Base-by-base conservation (phyloP, 495 filamentous ascomycete genomes). In the Penicillium maclennaniae region DNA sequence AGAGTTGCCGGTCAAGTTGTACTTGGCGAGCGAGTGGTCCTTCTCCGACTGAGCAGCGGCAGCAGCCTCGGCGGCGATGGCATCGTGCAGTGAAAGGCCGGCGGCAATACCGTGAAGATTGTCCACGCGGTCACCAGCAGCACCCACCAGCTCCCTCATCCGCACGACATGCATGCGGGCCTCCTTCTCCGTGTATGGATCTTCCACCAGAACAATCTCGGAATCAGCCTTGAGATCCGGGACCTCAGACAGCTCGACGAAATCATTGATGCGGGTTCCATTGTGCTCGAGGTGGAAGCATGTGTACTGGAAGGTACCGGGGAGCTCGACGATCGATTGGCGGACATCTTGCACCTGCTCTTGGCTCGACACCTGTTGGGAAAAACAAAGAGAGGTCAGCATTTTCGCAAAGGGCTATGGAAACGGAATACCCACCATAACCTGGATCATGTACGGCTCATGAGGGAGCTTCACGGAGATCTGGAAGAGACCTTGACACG, bases 151-250 rank as follows among this genome's bases (percentile, higher is more conserved):
- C 59, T 99, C 95, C 55, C 95, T 78, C 47, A 96, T 83, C 45
- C 95, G 80, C 41, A 97, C 82, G 45, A 97, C 73, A 70, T 99
- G 95, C 78, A 97, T 86, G 54, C 95, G 86, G 45, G 95, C 92
- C 70, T 97, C 93, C 77, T 96, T 97, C 75, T 97, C 95, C 21
- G 90, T 99, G 69, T 99, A 99, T 16, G 95, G 89, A 63, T 99
- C 95, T 71, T 97, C 90, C 39, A 97, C 84, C 53, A 99, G 73
- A 31, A 78, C 80, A 37, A 97, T 76, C 66, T 89, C 85, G 10
- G 91, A 85, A 49, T 87, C 85, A 8, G 84, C 72, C 36, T 79
- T 80, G 27, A 97, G 79, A 40, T 79, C 91, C n/a, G 83, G 77
- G 19, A 97, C 87, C 67, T 97, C 95, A 23, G 92, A 93, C 41